These are phyloP conservation scores for Cyathus striatus DNA, from an alignment of 768 basidiomycete genomes.

Conservation along the genomic window DNA sequence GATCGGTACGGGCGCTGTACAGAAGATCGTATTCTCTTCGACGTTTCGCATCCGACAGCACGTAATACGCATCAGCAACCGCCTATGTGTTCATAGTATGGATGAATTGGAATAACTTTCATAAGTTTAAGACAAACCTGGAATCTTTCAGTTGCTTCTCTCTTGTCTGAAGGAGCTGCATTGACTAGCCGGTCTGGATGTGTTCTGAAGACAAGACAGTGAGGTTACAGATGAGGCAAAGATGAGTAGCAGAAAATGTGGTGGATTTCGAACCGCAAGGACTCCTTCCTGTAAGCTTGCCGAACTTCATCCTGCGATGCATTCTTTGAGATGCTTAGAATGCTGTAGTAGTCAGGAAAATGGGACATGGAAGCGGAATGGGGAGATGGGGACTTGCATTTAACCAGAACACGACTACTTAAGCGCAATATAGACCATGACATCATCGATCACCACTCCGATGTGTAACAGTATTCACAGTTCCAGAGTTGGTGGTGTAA, in stretches of 20 bases:
- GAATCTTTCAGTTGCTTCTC: conserved; percentile 76
- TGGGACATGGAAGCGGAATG: conserved; percentile 50
- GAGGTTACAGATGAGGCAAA: conserved; percentile 9
- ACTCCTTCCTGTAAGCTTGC: conserved; percentile 78
- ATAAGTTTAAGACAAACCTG: conserved; percentile 42
- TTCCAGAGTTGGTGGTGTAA: too few relatives aligned
- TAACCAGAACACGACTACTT: too few relatives aligned
- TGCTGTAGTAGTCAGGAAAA: conserved; percentile 77
- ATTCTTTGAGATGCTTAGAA: conserved; percentile 50
- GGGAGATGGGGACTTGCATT: neutral
- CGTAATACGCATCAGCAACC: conserved; percentile 92
- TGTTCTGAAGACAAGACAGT: conserved; percentile 44
- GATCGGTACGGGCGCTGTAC: conserved; percentile 53
- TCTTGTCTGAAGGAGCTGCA: conserved; percentile 66
- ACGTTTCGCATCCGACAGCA: conserved; percentile 74
- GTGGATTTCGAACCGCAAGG: conserved; percentile 46
- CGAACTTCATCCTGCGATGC: conserved; percentile 69
- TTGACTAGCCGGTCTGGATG: conserved; percentile 83
- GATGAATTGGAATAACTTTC: conserved; percentile 1
- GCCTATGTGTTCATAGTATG: conserved; percentile 35
- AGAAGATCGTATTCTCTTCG: conserved; percentile 69
- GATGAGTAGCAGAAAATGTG: neutral
- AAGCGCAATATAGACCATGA: conserved; percentile 1
- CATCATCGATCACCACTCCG: neutral
- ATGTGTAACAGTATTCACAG: too few relatives aligned